phyloP scores from a whole-genome alignment of 352 stramenopile species.

The Phytophthora pini region DNA sequence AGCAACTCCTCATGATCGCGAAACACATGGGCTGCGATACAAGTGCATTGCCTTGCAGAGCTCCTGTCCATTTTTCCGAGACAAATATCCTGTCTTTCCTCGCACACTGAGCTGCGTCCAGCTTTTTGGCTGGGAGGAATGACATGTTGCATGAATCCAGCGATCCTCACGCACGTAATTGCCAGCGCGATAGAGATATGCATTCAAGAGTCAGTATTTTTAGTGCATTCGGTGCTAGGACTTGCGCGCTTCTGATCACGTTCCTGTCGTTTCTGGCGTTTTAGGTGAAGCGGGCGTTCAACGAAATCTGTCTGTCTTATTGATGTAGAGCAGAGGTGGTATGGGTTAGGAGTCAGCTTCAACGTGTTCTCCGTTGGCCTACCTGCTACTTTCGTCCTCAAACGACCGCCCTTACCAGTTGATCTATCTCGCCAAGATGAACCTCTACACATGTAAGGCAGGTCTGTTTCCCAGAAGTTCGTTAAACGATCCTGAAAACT shows the following conservation, averaged over 20 bases:
- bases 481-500: neutral
- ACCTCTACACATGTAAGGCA: neutral
- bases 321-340: slow-evolving; percentile 1
- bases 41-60: neutral
- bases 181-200: slow-evolving; percentile 8
- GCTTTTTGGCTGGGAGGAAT: neutral
- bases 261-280: slow-evolving; percentile 16
- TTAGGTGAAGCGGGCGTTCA: slow-evolving; percentile 15
- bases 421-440: neutral
- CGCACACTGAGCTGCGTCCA: neutral
- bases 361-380: neutral
- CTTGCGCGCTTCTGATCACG: slow-evolving; percentile 5
- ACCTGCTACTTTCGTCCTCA: neutral
- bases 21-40: slow-evolving; percentile 6
- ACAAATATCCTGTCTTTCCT: slow-evolving; percentile 3
- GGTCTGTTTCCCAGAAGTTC: neutral
- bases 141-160: neutral
- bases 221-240: neutral
- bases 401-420: too few species aligned
- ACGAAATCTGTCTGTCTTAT: slow-evolving; percentile 12
- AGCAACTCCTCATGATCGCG: slow-evolving; percentile 24
- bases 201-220: slow-evolving; percentile 2
- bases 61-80: slow-evolving; percentile 2
- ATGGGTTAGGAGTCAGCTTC: slow-evolving; percentile 9
- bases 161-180: slow-evolving; percentile 1